Evolutionary conservation across 352 stramenopile species (phyloP), one percentile per base, ranked within the genome.

Genomic region (Phytophthora sp.): DNA sequence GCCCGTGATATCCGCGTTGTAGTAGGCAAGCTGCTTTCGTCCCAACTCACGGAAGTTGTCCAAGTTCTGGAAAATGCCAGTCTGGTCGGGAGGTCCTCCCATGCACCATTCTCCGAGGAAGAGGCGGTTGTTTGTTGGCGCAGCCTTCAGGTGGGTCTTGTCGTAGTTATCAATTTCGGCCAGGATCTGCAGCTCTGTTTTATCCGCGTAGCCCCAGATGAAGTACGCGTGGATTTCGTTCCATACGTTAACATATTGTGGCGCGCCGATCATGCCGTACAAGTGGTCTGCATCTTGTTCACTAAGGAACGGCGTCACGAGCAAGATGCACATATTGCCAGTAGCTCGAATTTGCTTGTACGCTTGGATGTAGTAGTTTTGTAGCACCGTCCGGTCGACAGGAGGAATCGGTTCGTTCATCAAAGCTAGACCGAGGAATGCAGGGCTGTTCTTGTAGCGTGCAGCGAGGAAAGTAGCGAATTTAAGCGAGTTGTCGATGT

Each of bases 31-130:
- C 34, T 84, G 74, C 11, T 56, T 53, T 2, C 44, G 13, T 0
- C 62, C 72, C 37, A 87, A 74, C 18, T 60, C 46, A 12, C 54
- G 63, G 23, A 82, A 72, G 18, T 63, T 38, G 12, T 50, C 53
- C 7, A 42, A 31, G 28, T 77, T 67, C 15, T 68, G 49, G 54
- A 84, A 72, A n/a, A 66, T 66, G 30, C 50, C 54, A 17, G 45
- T 63, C 18, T 69, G 21, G 43, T 62, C 62, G 4, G 61, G 39
- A 10, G 74, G 73, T 21, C 62, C 66, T 11, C 55, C 55, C 49
- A 88, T 66, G 43, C 67, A 81, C 79, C 81, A 88, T 46, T 90
- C 76, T 15, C 78, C 79, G 21, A 88, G 34, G 46, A 81, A 81
- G 1, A 90, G 52, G 3, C 24, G 31, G 13, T 41, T 48, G 8